phyloP scores from a whole-genome alignment of 805 yeast species.

The Candida pseudofarinosa region DNA sequence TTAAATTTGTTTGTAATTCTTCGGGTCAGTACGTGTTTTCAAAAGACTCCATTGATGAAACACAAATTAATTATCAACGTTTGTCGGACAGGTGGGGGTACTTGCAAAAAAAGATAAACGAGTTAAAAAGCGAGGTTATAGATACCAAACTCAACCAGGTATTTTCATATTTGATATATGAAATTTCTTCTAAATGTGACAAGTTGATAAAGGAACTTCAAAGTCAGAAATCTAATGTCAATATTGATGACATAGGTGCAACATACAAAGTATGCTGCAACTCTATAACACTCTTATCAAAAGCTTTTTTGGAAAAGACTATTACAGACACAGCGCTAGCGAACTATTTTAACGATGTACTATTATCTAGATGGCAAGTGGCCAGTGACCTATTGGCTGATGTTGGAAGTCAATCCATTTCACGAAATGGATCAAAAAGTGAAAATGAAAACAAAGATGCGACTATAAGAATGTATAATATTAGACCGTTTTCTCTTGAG shows the following conservation, averaged over 20 bases:
- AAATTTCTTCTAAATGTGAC: conserved; percentile 25
- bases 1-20: conserved; percentile 17
- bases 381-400: conserved; percentile 11
- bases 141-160: conserved; percentile 55
- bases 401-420: neutral
- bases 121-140: conserved; percentile 43
- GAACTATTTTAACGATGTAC: conserved; percentile 16
- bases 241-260: conserved; percentile 24
- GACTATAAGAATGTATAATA: conserved; percentile 6
- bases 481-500: conserved; percentile 15
- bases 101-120: conserved; percentile 37
- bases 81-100: conserved; percentile 39
- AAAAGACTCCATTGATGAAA: conserved; percentile 24
- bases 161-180: conserved; percentile 44
- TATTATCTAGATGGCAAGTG: conserved; percentile 25
- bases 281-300: conserved; percentile 27
- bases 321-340: conserved; percentile 28
- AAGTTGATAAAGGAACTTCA: conserved; percentile 16
- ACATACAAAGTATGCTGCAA: conserved; percentile 38
- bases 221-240: conserved; percentile 14
- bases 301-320: conserved; percentile 34
- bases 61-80: conserved; percentile 36
- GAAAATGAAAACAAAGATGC: conserved; percentile 3
- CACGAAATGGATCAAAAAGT: neutral
- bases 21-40: conserved; percentile 10